Evolutionary conservation across 495 filamentous ascomycete species (phyloP).

Genomic region (Xylaria venustula): DNA sequence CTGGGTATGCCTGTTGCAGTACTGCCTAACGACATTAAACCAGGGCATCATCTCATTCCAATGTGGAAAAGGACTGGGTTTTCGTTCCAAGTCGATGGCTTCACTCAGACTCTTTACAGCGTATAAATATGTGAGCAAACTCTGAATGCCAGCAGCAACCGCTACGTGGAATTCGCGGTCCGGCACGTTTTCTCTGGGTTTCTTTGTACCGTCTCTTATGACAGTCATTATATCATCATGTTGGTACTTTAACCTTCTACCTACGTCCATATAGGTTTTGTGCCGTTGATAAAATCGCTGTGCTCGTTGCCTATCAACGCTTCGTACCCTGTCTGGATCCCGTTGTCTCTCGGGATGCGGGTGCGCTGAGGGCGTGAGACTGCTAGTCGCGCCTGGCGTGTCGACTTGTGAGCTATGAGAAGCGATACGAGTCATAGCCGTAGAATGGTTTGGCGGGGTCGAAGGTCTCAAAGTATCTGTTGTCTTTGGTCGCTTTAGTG

Average conservation of each 20-base stretch:
- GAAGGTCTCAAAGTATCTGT: conserved; percentile 28
- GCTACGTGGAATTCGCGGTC: conserved; percentile 26
- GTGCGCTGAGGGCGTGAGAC: conserved; percentile 37
- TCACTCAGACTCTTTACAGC: conserved; percentile 29
- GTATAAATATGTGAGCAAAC: conserved; percentile 25
- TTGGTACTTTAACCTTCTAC: conserved; percentile 44
- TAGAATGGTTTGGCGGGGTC: conserved; percentile 46
- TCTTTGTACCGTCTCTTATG: too few relatives aligned
- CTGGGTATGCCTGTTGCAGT: conserved; percentile 19
- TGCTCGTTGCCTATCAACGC: too few relatives aligned
- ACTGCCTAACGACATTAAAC: conserved; percentile 20
- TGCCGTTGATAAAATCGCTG: conserved; percentile 22
- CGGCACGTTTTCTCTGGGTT: conserved; percentile 14
- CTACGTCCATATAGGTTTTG: conserved; percentile 31
- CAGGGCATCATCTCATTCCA: conserved; percentile 19
- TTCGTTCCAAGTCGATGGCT: conserved; percentile 24
- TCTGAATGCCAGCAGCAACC: conserved; percentile 27
- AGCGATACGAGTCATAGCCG: conserved; percentile 46
- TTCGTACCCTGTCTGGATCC: conserved; percentile 24
- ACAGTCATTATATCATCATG: conserved; percentile 40
- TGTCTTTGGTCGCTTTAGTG: conserved; percentile 33
- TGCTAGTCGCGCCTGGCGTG: conserved; percentile 39
- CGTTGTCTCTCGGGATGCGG: conserved; percentile 31
- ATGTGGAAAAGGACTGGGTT: conserved; percentile 14
- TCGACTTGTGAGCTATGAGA: conserved; percentile 45